Conservation (phyloP, 2,329 filamentous ascomycete genomes). For the Eutypa lata region DNA sequence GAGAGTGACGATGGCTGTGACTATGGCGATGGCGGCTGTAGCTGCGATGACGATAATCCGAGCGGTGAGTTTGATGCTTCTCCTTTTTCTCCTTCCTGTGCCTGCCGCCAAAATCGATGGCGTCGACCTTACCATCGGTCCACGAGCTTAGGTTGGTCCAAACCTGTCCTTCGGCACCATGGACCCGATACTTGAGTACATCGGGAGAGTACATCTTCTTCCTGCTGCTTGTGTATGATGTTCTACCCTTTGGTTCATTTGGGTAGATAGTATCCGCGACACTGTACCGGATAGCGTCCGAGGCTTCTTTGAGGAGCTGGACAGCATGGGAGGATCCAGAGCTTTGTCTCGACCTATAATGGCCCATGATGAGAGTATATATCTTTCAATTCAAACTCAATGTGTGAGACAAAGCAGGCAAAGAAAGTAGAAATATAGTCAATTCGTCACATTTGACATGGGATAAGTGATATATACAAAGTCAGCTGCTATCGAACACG, state of each 20-base stretch:
- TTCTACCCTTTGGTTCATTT: background rate
- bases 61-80: background rate
- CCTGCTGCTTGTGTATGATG: background rate
- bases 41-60: background rate
- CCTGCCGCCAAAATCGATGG: constrained; percentile 2
- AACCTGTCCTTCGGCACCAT: background rate
- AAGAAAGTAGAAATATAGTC: too few relatives aligned
- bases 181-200: background rate
- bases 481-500: too few relatives aligned
- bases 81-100: background rate
- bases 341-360: background rate
- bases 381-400: background rate
- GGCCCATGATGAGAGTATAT: background rate
- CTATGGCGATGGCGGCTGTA: background rate
- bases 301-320: background rate
- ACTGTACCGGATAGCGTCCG: background rate
- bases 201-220: background rate
- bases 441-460: too few relatives aligned
- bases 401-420: too few relatives aligned
- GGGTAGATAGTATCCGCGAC: background rate
- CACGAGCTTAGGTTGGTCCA: constrained; percentile 1
- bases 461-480: too few relatives aligned
- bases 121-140: constrained; percentile 1
- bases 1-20: background rate
- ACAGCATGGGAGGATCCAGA: background rate